Conservation (phyloP, 306 rosid species). For the Malus sieversii region DNA sequence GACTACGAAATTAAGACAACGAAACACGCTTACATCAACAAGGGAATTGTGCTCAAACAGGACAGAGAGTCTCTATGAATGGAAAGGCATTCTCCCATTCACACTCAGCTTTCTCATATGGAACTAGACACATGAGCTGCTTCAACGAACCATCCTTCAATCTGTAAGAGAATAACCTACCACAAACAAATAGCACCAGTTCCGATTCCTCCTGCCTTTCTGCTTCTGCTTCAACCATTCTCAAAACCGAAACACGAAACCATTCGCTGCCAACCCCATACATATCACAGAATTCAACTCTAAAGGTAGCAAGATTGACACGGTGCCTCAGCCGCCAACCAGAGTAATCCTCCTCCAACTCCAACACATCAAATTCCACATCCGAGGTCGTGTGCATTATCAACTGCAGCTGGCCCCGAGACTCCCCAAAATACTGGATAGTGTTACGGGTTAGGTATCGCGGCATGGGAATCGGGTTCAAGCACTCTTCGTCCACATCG, state of each 20-base stretch:
- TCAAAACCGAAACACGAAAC: background rate
- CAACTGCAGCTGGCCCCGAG: background rate
- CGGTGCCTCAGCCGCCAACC: background rate
- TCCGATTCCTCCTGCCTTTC: background rate
- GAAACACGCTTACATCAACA: background rate
- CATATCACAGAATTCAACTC: background rate
- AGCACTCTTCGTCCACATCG: background rate
- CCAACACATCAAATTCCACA: background rate
- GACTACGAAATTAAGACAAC: too few relatives aligned
- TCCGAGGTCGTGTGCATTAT: background rate
- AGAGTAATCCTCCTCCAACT: constrained; percentile 2
- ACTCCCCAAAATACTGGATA: constrained; percentile 5
- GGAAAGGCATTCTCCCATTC: background rate
- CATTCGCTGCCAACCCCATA: background rate
- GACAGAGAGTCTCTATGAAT: background rate
- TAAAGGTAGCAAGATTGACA: background rate
- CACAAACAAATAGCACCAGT: background rate
- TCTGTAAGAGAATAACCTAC: background rate
- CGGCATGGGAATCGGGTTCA: background rate
- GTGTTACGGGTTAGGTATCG: background rate
- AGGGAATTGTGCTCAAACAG: background rate
- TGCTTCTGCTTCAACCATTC: background rate
- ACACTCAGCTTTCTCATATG: background rate
- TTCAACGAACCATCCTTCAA: background rate
- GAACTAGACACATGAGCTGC: background rate